These are phyloP conservation scores for Kazachstania viticola DNA, from an alignment of 805 yeast species.

Conservation along the genomic window DNA sequence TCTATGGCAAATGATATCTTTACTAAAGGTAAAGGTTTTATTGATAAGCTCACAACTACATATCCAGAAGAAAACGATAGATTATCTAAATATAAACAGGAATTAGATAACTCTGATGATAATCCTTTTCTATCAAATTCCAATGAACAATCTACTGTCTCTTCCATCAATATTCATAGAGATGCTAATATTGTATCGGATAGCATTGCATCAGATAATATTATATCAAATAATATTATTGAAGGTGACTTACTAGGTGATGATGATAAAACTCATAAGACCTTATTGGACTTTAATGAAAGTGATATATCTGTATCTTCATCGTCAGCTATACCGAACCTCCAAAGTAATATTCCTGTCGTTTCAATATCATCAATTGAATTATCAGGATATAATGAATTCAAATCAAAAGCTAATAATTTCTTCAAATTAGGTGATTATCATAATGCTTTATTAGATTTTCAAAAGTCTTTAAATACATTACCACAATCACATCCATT, in stretches of 20 bases:
- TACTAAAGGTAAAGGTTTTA: slow-evolving; percentile 23
- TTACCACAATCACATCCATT: slow-evolving; percentile 57
- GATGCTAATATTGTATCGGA: background rate
- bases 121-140: background rate
- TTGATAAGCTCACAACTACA: slow-evolving; percentile 15
- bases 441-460: slow-evolving; percentile 47
- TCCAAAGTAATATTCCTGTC: background rate
- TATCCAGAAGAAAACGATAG: slow-evolving; percentile 16
- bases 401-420: slow-evolving; percentile 45
- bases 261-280: background rate
- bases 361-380: slow-evolving; percentile 21
- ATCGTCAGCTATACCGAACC: too few relatives aligned
- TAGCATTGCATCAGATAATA: background rate
- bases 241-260: background rate
- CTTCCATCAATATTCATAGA: background rate
- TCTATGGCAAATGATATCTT: slow-evolving; percentile 20
- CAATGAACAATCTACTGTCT: background rate
- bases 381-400: slow-evolving; percentile 31
- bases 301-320: background rate
- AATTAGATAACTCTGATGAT: background rate
- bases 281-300: slow-evolving; percentile 13
- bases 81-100: slow-evolving; percentile 4
- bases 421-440: slow-evolving; percentile 79
- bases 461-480: slow-evolving; percentile 41
- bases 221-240: too few relatives aligned